A percentile compares a stretch with the other conserved stretches of the same genome.
These are phyloP conservation scores for Tetrapisispora fleetii DNA, from an alignment of 805 yeast genomes.

Conservation along the genomic window DNA sequence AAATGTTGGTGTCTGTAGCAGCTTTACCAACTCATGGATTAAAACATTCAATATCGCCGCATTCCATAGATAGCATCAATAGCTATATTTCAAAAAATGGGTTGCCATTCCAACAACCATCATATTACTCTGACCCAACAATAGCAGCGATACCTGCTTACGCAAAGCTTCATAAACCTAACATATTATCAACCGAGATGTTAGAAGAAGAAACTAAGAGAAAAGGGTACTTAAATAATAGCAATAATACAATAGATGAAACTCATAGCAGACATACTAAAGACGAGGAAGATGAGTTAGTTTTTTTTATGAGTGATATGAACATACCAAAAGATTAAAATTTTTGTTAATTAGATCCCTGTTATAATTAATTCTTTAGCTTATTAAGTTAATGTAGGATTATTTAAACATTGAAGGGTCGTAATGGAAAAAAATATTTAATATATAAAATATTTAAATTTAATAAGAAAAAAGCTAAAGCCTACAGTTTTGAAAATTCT, in stretches of 20 bases:
- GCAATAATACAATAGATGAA: slow-evolving; percentile 1
- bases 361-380: neutral
- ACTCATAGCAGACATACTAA: slow-evolving; percentile 26
- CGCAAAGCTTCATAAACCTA: slow-evolving; percentile 27
- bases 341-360: neutral
- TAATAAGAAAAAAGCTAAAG: too few species aligned
- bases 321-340: slow-evolving; percentile 29
- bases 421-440: neutral
- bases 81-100: slow-evolving; percentile 19
- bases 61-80: slow-evolving; percentile 22
- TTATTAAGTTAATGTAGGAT: neutral
- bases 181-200: slow-evolving; percentile 12
- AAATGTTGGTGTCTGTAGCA: slow-evolving; percentile 9
- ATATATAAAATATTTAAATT: too few species aligned
- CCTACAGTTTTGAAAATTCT: too few species aligned
- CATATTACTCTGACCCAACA: slow-evolving; percentile 26
- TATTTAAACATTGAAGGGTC: neutral
- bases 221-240: neutral
- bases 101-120: slow-evolving; percentile 20
- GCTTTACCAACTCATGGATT: slow-evolving; percentile 2
- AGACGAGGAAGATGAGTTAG: slow-evolving; percentile 56
- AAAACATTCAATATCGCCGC: slow-evolving; percentile 17
- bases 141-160: slow-evolving; percentile 26
- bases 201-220: slow-evolving; percentile 6
- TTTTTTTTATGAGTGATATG: slow-evolving; percentile 72